These are phyloP conservation scores for Aquilaria yunnanensis DNA, from an alignment of 345 rosid genomes.

Conservation along the genomic window DNA sequence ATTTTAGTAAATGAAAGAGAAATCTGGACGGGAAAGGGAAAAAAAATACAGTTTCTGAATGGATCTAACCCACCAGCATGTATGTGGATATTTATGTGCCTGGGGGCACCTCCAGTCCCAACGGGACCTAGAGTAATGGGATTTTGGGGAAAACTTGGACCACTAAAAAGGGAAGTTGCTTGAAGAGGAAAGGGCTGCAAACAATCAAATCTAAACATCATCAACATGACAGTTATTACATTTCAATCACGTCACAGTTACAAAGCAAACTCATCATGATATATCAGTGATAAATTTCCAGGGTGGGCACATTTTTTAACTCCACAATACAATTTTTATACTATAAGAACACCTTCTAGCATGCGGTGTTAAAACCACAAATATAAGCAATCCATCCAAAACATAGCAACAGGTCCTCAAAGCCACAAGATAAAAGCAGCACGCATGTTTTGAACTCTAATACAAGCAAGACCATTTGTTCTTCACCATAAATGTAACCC, in stretches of 20 bases:
- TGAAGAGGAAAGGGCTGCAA: constrained; percentile 93
- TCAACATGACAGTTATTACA: constrained; percentile 5
- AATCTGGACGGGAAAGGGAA: neutral
- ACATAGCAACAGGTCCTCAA: no score
- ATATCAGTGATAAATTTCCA: neutral
- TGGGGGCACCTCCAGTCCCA: constrained; percentile 62
- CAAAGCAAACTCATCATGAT: neutral
- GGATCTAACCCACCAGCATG: constrained; percentile 71
- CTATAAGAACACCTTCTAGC: no score
- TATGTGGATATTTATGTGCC: constrained; percentile 89
- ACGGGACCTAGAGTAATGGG: constrained; percentile 37
- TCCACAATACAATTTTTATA: no score
- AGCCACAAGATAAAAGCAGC: no score
- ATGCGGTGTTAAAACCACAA: no score
- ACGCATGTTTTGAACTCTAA: no score
- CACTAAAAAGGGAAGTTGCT: constrained; percentile 63
- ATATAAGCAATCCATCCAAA: no score
- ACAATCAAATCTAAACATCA: constrained; percentile 8
- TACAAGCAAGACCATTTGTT: no score
- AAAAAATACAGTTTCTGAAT: neutral
- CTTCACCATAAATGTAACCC: no score
- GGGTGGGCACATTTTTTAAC: no score
- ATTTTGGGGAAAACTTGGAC: constrained; percentile 44
- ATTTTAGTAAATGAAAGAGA: neutral
- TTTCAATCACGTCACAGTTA: neutral